phyloP scores from a whole-genome alignment of 352 stramenopile genomes.

The Phytophthora pistaciae region DNA sequence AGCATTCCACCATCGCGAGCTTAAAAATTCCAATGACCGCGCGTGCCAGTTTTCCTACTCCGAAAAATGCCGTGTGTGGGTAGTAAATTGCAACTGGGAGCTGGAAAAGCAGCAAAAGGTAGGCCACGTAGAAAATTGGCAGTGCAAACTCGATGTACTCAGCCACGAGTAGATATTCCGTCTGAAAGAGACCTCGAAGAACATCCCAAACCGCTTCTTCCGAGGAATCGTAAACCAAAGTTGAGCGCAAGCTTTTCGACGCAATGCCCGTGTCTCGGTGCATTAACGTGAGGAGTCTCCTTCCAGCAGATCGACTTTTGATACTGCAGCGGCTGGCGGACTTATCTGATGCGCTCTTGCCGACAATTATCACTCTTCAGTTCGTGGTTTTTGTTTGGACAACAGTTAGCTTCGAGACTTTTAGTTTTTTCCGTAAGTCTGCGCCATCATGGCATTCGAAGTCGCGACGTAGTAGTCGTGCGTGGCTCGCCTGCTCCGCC shows the following conservation, averaged over 20 bases:
- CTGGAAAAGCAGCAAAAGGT: conserved; percentile 7
- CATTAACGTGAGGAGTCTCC: neutral
- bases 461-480: neutral
- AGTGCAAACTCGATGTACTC: conserved; percentile 25
- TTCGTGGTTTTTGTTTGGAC: neutral
- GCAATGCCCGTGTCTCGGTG: neutral
- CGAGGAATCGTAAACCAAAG: neutral
- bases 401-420: neutral
- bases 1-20: conserved; percentile 19
- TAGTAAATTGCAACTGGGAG: conserved; percentile 27
- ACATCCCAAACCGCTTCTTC: conserved; percentile 3
- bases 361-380: neutral
- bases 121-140: conserved; percentile 14
- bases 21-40: conserved; percentile 1
- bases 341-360: neutral
- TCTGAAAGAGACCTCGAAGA: conserved; percentile 10
- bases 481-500: neutral
- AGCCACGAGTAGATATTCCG: conserved; percentile 20
- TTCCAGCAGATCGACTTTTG: neutral
- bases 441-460: neutral
- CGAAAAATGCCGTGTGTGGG: conserved; percentile 7
- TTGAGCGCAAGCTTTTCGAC: neutral
- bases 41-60: neutral
- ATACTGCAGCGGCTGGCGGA: neutral
- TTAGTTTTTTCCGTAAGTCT: neutral